Base-by-base conservation (phyloP, 805 yeast genomes). In the Metschnikowia santaceciliae region DNA sequence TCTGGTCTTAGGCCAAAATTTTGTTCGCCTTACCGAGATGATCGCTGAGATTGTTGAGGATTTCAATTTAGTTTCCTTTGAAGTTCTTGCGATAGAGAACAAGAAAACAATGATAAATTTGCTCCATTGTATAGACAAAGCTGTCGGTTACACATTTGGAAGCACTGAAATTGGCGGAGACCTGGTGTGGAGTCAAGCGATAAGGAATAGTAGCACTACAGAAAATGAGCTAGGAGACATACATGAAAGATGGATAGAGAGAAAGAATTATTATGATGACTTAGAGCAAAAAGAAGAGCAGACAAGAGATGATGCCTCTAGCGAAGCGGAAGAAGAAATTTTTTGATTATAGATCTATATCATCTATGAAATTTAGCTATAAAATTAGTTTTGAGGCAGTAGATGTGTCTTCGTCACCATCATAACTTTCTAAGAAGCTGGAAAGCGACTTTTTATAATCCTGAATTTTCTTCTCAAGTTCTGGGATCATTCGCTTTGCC, bases 91-190 rank as follows among this genome's bases (percentile, higher is more conserved):
- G 0, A 86, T 94, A 3, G 98, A 94, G 61, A 95, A 94, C 66
- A 94, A 94, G 62, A 82, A 83, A 53, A 83, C 94, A 32, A 94
- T 94, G 98, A 91, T 94, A 32, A 78, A 85, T 46, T 68, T 94
- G 35, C 76, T 94, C 41, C 76, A 86, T 14, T 74, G 81, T 1
- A 81, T 94, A 8, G 99, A 94, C 63, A 91, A 88, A 64, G 92
- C 97, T 2, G 88, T 86, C 60, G 99, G 99, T 0, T 94, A 94
- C 64, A 79, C 88, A 58, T 90, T 89, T 72, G 99, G 99, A 0
- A 75, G 91, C 1, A 88, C 90, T 32, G 99, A 94, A 59, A 77
- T 92, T 6, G 96, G 97, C 2, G 99, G 98, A n/a, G 99, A 94
- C 63, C 81, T 92, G 0, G 83, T 94, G 1, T 94, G 99, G 99